Evolutionary conservation across 495 filamentous ascomycete species (phyloP).

Genomic region (Lentithecium fluviatile): DNA sequence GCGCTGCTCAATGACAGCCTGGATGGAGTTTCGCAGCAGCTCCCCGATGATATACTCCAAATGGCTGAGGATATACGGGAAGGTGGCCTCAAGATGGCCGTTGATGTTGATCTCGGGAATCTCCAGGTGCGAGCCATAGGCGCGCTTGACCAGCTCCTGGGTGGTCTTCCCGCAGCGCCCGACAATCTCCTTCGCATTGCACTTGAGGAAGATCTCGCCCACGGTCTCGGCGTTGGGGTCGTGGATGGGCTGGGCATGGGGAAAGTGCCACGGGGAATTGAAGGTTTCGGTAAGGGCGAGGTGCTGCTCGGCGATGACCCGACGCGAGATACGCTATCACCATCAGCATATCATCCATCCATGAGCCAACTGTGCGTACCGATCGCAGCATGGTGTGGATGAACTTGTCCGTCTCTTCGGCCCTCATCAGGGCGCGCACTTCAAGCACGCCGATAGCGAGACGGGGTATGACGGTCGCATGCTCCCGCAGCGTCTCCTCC

Average conservation of each 20-base stretch:
- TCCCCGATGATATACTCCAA: constrained; percentile 97
- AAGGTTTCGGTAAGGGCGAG: constrained; percentile 96
- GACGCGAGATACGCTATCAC: constrained; percentile 78
- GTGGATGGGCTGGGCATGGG: constrained; percentile 64
- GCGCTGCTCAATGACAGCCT: constrained; percentile 79
- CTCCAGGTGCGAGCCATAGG: constrained; percentile 63
- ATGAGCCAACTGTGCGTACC: constrained; percentile 51
- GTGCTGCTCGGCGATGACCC: constrained; percentile 97
- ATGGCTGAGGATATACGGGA: constrained; percentile 94
- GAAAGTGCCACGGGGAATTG: constrained; percentile 88
- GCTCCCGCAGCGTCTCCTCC: constrained; percentile 74
- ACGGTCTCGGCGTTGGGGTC: constrained; percentile 79
- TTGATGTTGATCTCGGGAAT: constrained; percentile 82
- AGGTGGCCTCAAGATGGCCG: constrained; percentile 84
- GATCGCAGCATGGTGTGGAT: constrained; percentile 93
- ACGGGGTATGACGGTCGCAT: constrained; percentile 89
- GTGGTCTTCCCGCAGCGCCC: constrained; percentile 74
- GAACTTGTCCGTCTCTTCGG: constrained; percentile 81
- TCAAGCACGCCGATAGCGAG: constrained; percentile 92
- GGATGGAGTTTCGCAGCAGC: constrained; percentile 89
- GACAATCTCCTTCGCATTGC: constrained; percentile 87
- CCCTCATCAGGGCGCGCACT: constrained; percentile 72
- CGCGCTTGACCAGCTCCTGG: constrained; percentile 65
- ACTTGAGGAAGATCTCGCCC: constrained; percentile 92
- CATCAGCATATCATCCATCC: constrained; percentile 1